Base-by-base conservation (phyloP, 768 basidiomycete genomes). In the Russula sp. region DNA sequence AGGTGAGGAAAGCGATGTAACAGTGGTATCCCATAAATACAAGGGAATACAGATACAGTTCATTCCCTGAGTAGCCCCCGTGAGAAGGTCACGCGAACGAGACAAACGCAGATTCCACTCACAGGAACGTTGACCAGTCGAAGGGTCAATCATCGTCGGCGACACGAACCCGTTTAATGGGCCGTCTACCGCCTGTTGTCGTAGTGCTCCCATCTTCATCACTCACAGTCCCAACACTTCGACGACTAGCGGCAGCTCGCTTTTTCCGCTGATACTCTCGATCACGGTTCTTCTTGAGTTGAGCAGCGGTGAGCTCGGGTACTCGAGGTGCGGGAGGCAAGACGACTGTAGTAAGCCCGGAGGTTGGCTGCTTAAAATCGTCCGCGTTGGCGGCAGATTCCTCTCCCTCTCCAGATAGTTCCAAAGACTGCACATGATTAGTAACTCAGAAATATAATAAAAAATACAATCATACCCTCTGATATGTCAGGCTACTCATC, bases 261-360 rank as follows among this genome's bases (percentile, higher is more conserved):
- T 90, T 90, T 73, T 83, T 83, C 59, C 90, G 75, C 70, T 91
- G 89, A 69, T 90, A 92, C 67, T 90, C 88, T 62, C 86, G 79
- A 69, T 91, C 90, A n/a, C 88, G 77, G 50, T 83, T 75, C 73
- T 86, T 87, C 73, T 92, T 92, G 66, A 84, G 81, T 67, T 89
- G 86, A 0, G 86, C 86, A 11, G 86, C 80, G 7, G 82, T 82
- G 22, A 87, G 73, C 64, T 89, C 89, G 65, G 86, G 84, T 10
- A 76, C 76, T 52, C 83, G 77, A 18, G 87, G 80, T 5, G 88
- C 88, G 22, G 89, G 87, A 3, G 87, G 88, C 0, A 90, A 82
- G 38, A 87, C 81, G 42, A 91, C 87, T 5, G 89, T 91, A 4
- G 87, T 88, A 39, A 90, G 74, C 11, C 85, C 87, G 16, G 86